Base-by-base conservation (phyloP, 1,284 basidiomycete species). In the Xerocomus minutiporus region DNA sequence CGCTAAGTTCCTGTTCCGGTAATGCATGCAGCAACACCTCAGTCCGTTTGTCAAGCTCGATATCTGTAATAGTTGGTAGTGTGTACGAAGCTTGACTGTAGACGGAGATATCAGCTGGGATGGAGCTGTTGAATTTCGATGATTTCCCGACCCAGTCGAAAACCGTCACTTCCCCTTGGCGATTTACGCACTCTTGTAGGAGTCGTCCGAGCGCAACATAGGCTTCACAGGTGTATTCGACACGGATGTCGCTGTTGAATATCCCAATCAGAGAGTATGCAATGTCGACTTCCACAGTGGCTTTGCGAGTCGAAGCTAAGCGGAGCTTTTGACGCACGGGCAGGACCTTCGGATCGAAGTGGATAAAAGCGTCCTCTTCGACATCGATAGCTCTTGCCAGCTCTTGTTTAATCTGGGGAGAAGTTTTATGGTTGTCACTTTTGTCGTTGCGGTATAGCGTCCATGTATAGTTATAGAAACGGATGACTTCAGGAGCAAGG, bases 231-330 rank as follows among this genome's bases (percentile, higher is more conserved):
- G 29, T 12, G 13, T 50, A 28, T 4, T 46, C n/a, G 36, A 50
- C 43, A n/a, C 20, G 38, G 0, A 61, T n/a, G 15, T 59, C 54
- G 11, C 54, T 47, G 15, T 13, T 46, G 38, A 59, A 49, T 39
- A 59, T 58, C 11, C 60, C 58, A 2, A 62, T 57, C 42, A 59
- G 23, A 3, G 58, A 46, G 6, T 60, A 60, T 4, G 58, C 58
- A 13, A 52, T 40, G 41, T 60, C 59, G 5, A 41, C 57, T 38
- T 31, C 25, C 8, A 39, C 3, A 1, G 50, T 53, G 0, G 61
- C 59, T 8, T 56, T 5, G 34, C 57, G 58, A 11, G 47, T 57
- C 5, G 57, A 60, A 1, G 57, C 58, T 11, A 57, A 34, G 15
- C 36, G 34, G 17, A 61, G 59, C 39, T 15, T 53, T 17, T 43